Percentiles rank a stretch among this genome's conserved stretches.
Conservation (phyloP, 176 grass and related monocot genomes). For the Eragrostis curvula region DNA sequence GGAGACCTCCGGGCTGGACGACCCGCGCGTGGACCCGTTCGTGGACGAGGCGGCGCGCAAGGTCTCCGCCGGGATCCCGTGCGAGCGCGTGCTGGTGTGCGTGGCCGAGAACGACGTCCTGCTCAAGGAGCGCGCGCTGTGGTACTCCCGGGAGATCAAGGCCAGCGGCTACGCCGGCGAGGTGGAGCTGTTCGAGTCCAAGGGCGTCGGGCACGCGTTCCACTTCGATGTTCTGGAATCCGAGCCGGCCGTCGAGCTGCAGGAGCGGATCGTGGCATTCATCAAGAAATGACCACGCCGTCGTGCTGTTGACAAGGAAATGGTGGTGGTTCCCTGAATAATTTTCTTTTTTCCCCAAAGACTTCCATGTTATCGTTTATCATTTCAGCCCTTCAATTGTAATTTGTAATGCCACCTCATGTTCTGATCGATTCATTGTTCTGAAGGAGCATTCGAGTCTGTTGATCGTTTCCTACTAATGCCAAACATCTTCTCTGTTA, state of each 20-base stretch:
- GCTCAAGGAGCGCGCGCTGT: conserved; percentile 61
- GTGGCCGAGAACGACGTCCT: conserved; percentile 57
- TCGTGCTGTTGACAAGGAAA: not conserved
- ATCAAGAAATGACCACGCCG: conserved; percentile 41
- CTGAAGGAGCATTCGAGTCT: not conserved
- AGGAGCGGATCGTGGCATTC: conserved; percentile 46
- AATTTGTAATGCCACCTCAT: not conserved
- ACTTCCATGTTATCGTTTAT: not conserved
- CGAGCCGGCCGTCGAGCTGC: conserved; percentile 43
- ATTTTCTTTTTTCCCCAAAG: not conserved
- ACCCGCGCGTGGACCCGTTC: conserved; percentile 63
- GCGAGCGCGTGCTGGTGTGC: conserved; percentile 63
- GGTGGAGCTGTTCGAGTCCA: conserved; percentile 54
- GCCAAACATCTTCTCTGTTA: not conserved
- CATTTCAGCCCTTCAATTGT: not conserved
- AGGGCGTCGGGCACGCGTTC: conserved; percentile 65
- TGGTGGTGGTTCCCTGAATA: not conserved
- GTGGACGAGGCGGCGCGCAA: conserved; percentile 49
- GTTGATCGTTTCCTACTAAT: not conserved
- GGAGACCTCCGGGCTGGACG: conserved; percentile 52
- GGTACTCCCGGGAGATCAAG: conserved; percentile 62
- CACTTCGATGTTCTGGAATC: conserved; percentile 46
- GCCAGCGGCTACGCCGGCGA: conserved; percentile 53
- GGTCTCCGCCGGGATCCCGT: conserved; percentile 40
- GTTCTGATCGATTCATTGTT: not conserved